A percentile compares a stretch with the other conserved stretches of the same genome.
Evolutionary conservation across 2,329 filamentous ascomycete genomes (phyloP).

Genomic region (Akanthomyces muscarius): DNA sequence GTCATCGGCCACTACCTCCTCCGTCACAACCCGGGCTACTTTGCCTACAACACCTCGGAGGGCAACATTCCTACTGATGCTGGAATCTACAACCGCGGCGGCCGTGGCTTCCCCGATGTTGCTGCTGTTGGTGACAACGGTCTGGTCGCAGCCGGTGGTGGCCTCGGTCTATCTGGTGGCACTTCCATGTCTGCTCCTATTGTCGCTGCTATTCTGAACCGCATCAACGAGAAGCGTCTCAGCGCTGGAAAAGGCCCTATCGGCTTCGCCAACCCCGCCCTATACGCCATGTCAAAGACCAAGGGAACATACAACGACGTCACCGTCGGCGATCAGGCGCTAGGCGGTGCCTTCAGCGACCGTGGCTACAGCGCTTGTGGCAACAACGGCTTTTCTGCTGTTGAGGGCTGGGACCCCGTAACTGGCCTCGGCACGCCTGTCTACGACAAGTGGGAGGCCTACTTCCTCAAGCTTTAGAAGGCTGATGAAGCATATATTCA

Average conservation of each 20-base stretch:
- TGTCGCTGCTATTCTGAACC: constrained; percentile 21
- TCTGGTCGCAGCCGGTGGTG: constrained; percentile 40
- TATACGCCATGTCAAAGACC: constrained; percentile 21
- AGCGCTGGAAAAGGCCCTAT: constrained; percentile 31
- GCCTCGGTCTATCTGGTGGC: constrained; percentile 42
- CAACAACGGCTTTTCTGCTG: constrained; percentile 25
- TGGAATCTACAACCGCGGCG: constrained; percentile 40
- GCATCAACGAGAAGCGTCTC: constrained; percentile 35
- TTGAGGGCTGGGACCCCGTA: constrained; percentile 27
- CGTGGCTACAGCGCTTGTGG: constrained; percentile 22
- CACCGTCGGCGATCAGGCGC: constrained; percentile 23
- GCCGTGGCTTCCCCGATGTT: constrained; percentile 42
- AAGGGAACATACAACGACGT: constrained; percentile 24
- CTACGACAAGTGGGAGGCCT: constrained; percentile 11
- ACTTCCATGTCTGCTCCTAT: constrained; percentile 35
- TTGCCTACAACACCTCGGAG: constrained; percentile 32
- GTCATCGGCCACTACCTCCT: constrained; percentile 38
- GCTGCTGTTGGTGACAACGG: constrained; percentile 41
- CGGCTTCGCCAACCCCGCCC: constrained; percentile 34
- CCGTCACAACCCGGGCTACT: constrained; percentile 19
- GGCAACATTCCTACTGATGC: constrained; percentile 33
- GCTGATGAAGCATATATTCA: background rate
- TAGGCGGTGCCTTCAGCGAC: constrained; percentile 5
- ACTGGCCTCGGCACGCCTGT: constrained; percentile 24
- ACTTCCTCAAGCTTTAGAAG: constrained; percentile 8